Evolutionary conservation across 108 stramenopile species (phyloP), one percentile per base, ranked within the genome.

Genomic region (Pseudonitzschia multistriata): DNA sequence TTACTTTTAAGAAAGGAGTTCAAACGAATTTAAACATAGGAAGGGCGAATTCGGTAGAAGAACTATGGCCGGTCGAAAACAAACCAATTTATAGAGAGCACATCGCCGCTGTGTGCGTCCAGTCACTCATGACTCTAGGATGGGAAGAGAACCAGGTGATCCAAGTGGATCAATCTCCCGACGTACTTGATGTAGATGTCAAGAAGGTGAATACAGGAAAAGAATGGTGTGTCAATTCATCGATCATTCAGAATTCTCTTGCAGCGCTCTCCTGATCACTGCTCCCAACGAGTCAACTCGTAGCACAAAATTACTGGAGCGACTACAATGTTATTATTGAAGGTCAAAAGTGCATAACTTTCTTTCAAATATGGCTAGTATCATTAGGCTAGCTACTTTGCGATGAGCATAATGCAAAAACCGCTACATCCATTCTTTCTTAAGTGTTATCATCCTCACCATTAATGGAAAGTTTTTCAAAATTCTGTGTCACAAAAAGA

Each of bases 81-180:
- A 29, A 52, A 19, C 30, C 76, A 13, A 47, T 89, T n/a, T 78
- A 68, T 64, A 62, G 83, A 11, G 91, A 92, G 72, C 88, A 92
- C 68, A n/a, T 92, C 7, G 88, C 91, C 3, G 91, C 91, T 11
- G 48, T 92, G 3, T 69, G 76, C 49, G 87, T 89, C 19, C 88
- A 92, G 64, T 84, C 74, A 17, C 68, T 92, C 52, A 75, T 83
- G 66, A 73, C 83, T 14, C 75, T 92, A 63, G 82, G 88, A 66
- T 92, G 91, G 91, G 70, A 34, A 0, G 60, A 73, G 8, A 89
- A 83, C 67, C 72, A 84, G 39, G 55, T 55, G 19, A 27, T 81
- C 21, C 67, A 67, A 10, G 65, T 74, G 3, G 64, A 74, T 5
- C 54, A 35, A 74, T 45, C 65, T 36, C 49, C 10, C 31, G 34